phyloP scores from a whole-genome alignment of 2,329 filamentous ascomycete genomes.

The Coniochaeta pulveracea region DNA sequence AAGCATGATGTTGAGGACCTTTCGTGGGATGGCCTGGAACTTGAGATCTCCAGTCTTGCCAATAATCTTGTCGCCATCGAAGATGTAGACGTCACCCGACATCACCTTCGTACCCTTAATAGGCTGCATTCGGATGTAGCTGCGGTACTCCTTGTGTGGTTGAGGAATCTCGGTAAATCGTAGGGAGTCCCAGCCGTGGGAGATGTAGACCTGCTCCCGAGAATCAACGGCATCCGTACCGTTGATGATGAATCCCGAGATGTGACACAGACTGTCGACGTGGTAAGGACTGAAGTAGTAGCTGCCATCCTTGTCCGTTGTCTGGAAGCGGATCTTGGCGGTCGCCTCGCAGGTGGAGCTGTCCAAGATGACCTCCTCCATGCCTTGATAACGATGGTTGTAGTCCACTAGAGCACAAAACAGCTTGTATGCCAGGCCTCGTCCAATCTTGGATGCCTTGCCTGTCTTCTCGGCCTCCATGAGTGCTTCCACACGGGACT shows the following conservation, averaged over 20 bases:
- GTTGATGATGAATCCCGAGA: conserved; percentile 51
- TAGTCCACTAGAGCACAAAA: conserved; percentile 48
- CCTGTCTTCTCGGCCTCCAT: conserved; percentile 51
- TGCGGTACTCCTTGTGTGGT: conserved; percentile 35
- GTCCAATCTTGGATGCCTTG: conserved; percentile 59
- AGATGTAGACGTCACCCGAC: conserved; percentile 42
- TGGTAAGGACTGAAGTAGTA: conserved; percentile 47
- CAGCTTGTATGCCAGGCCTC: conserved; percentile 69
- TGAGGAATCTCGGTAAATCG: conserved; percentile 35
- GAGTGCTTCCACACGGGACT: conserved; percentile 46
- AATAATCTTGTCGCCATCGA: conserved; percentile 38
- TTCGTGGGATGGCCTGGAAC: conserved; percentile 57
- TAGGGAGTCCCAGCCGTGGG: conserved; percentile 46
- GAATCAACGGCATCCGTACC: conserved; percentile 44
- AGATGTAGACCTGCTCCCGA: conserved; percentile 43
- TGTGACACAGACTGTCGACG: conserved; percentile 47
- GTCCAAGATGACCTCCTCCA: conserved; percentile 46
- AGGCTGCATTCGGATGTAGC: conserved; percentile 47
- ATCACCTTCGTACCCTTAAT: conserved; percentile 38
- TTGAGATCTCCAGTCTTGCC: conserved; percentile 44
- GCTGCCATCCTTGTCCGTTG: conserved; percentile 31
- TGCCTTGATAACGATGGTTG: conserved; percentile 38
- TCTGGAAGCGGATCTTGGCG: conserved; percentile 32
- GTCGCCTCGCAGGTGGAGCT: conserved; percentile 31
- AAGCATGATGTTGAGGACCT: conserved; percentile 54